phyloP scores from a whole-genome alignment of 2,329 filamentous ascomycete species.

The Mycosphaerella arachidis region DNA sequence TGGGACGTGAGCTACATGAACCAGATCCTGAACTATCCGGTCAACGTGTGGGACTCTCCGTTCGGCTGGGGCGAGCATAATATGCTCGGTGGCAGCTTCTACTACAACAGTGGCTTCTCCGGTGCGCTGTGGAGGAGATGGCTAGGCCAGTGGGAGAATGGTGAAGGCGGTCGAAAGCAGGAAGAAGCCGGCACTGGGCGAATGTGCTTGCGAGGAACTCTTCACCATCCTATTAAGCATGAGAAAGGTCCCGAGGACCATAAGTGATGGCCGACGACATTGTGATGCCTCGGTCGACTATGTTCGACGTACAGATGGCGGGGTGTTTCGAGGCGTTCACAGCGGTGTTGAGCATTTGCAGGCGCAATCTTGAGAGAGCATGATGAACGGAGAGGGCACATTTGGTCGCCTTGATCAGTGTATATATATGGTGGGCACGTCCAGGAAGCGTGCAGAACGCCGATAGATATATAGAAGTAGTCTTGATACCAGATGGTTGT shows the following conservation, averaged over 20 bases:
- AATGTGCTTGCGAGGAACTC: slow-evolving; percentile 43
- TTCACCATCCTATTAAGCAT: slow-evolving; percentile 49
- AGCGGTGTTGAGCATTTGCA: background rate
- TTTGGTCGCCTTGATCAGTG: background rate
- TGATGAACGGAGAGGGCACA: background rate
- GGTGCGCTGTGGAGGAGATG: slow-evolving; percentile 48
- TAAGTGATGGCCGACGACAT: background rate
- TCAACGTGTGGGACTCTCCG: slow-evolving; percentile 42
- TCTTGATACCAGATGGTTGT: background rate
- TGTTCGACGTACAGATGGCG: background rate
- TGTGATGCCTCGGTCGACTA: background rate
- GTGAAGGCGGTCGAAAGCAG: slow-evolving; percentile 33
- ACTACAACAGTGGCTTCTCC: slow-evolving; percentile 48
- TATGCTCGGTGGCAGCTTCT: slow-evolving; percentile 47
- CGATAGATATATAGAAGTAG: background rate
- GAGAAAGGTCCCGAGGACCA: slow-evolving; percentile 36
- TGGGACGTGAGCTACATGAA: slow-evolving; percentile 53
- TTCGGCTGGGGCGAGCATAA: slow-evolving; percentile 52
- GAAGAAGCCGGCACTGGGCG: slow-evolving; percentile 41
- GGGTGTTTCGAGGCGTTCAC: background rate
- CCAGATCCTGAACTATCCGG: slow-evolving; percentile 47
- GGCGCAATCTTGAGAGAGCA: background rate
- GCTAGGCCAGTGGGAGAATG: slow-evolving; percentile 46
- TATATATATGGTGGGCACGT: background rate
- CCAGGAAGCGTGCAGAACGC: background rate